Conservation (phyloP, 202 grass and related monocot species). For the Carex sylvatica region DNA sequence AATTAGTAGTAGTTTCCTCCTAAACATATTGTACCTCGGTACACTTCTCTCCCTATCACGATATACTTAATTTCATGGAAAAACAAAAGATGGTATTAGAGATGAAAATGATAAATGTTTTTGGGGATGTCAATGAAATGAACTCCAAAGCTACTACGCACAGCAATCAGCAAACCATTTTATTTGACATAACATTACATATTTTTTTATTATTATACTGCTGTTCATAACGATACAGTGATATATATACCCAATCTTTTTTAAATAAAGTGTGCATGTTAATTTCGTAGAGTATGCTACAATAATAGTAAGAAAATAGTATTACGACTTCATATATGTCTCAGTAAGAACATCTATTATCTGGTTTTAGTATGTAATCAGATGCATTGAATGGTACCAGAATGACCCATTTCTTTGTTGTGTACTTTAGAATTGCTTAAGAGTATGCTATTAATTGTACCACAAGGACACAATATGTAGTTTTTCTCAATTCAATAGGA, state of each 20-base stretch:
- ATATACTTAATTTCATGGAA: conserved; percentile 38
- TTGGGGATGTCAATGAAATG: not conserved
- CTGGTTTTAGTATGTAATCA: not conserved
- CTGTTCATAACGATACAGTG: conserved; percentile 28
- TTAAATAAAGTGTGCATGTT: conserved; percentile 23
- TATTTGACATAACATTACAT: conserved; percentile 15
- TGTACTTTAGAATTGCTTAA: too few species aligned
- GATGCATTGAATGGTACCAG: too few species aligned
- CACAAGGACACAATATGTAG: conserved; percentile 2
- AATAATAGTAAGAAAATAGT: not conserved
- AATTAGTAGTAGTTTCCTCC: conserved; percentile 42
- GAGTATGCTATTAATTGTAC: not conserved
- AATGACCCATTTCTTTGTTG: too few species aligned
- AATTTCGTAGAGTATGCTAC: not conserved
- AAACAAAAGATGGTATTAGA: conserved; percentile 17
- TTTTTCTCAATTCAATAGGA: conserved; percentile 8
- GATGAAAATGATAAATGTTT: not conserved
- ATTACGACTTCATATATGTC: conserved; percentile 12
- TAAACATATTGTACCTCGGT: conserved; percentile 55
- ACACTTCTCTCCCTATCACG: conserved; percentile 47
- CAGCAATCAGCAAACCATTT: conserved; percentile 25
- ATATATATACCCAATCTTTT: conserved; percentile 5
- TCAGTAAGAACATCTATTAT: conserved; percentile 14
- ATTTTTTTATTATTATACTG: conserved; percentile 26
- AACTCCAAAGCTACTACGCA: conserved; percentile 17